Evolutionary conservation across 2,329 filamentous ascomycete genomes (phyloP).

Genomic region (Pleoardoris graminearum): DNA sequence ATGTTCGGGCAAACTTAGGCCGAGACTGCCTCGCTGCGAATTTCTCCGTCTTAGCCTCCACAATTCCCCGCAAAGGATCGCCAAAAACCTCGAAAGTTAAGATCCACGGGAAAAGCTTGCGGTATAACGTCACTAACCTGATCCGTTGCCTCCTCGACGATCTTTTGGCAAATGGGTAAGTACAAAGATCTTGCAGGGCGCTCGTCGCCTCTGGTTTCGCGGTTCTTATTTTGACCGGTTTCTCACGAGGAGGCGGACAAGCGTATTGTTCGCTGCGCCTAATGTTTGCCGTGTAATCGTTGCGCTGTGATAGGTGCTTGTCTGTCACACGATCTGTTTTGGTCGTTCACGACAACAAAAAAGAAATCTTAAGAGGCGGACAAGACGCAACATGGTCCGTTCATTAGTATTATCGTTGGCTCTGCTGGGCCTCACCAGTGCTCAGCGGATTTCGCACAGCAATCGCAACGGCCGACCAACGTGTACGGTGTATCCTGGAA

Average conservation of each 20-base stretch:
- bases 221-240: background rate
- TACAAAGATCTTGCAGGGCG: background rate
- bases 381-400: background rate
- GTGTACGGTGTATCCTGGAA: conserved; percentile 47
- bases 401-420: background rate
- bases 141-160: background rate
- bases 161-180: background rate
- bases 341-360: no score
- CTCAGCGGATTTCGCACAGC: conserved; percentile 5
- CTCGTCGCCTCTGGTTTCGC: background rate
- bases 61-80: conserved; percentile 6
- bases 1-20: no score
- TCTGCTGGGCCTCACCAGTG: background rate
- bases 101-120: conserved; percentile 3
- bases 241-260: no score
- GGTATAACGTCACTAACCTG: background rate
- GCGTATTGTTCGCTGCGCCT: no score
- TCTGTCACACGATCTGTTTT: no score
- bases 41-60: conserved; percentile 6
- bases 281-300: no score
- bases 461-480: conserved; percentile 15
- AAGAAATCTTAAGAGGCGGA: background rate
- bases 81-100: background rate
- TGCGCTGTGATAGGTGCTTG: no score
- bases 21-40: background rate